phyloP scores from a whole-genome alignment of 2,329 filamentous ascomycete genomes.

The Calonectria ilicicola region DNA sequence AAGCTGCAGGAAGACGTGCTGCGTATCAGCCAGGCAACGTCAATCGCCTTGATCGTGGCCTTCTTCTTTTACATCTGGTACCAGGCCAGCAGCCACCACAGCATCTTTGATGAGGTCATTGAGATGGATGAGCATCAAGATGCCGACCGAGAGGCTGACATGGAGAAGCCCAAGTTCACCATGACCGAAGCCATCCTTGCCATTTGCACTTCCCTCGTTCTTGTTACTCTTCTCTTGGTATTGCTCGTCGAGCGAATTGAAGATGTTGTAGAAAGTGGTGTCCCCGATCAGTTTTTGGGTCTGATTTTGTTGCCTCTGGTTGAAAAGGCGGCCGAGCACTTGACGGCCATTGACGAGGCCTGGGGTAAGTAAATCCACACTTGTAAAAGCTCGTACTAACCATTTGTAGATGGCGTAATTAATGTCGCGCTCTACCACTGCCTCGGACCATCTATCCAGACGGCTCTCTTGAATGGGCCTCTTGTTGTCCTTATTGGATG shows the following conservation, averaged over 20 bases:
- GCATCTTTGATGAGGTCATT: constrained; percentile 71
- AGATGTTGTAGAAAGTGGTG: constrained; percentile 52
- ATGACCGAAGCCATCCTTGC: constrained; percentile 73
- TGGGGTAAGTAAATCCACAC: constrained; percentile 54
- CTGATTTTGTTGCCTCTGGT: constrained; percentile 76
- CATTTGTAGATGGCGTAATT: constrained; percentile 65
- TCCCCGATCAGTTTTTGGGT: constrained; percentile 54
- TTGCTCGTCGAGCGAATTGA: constrained; percentile 76
- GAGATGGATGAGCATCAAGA: constrained; percentile 63
- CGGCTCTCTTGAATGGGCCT: constrained; percentile 79
- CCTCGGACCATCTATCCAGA: constrained; percentile 80
- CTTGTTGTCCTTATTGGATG: constrained; percentile 79
- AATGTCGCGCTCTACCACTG: constrained; percentile 80
- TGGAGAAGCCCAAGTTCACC: constrained; percentile 72
- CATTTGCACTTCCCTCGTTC: constrained; percentile 65
- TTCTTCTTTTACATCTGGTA: constrained; percentile 70
- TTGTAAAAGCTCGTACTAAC: background rate
- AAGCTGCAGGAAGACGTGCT: constrained; percentile 61
- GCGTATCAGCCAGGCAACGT: constrained; percentile 71
- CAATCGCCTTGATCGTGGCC: constrained; percentile 71
- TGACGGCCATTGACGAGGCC: constrained; percentile 78
- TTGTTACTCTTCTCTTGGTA: constrained; percentile 74
- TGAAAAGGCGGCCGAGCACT: constrained; percentile 78
- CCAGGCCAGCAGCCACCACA: constrained; percentile 74
- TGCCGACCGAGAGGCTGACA: constrained; percentile 67